Evolutionary conservation across 768 basidiomycete genomes (phyloP).

Genomic region (Leccinum disarticulatum): DNA sequence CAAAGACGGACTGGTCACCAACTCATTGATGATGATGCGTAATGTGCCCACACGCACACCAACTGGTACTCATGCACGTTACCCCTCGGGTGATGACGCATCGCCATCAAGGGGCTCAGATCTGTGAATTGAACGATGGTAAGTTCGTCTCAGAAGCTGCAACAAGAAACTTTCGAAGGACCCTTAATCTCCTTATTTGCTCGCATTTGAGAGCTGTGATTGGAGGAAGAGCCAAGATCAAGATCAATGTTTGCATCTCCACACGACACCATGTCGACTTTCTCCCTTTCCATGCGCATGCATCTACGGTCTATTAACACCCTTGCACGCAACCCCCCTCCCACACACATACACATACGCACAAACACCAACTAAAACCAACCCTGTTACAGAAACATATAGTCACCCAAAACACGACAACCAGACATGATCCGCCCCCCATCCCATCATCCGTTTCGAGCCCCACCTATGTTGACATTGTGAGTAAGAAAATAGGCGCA

Average conservation of each 20-base stretch:
- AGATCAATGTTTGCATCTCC: background rate
- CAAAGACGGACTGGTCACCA: background rate
- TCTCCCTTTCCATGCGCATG: background rate
- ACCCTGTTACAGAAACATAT: slow-evolving; percentile 2
- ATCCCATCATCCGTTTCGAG: slow-evolving; percentile 6
- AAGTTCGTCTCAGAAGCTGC: no score
- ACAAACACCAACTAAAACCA: background rate
- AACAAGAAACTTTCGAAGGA: no score
- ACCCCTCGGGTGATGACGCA: background rate
- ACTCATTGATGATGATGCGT: background rate
- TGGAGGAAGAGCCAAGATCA: no score
- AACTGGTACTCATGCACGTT: background rate
- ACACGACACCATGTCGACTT: background rate
- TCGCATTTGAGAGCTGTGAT: background rate
- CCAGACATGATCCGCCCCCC: slow-evolving; percentile 1
- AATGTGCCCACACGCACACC: background rate
- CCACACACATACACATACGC: background rate
- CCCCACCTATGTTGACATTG: background rate
- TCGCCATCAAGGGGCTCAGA: no score
- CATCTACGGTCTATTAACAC: background rate
- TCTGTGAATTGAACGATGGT: no score
- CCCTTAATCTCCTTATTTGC: background rate
- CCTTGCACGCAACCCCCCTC: background rate
- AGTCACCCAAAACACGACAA: slow-evolving; percentile 7
- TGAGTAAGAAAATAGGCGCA: background rate